These are phyloP conservation scores for Lichtheimia ramosa DNA, from an alignment of 371 early-diverging fungal genomes.

Conservation along the genomic window DNA sequence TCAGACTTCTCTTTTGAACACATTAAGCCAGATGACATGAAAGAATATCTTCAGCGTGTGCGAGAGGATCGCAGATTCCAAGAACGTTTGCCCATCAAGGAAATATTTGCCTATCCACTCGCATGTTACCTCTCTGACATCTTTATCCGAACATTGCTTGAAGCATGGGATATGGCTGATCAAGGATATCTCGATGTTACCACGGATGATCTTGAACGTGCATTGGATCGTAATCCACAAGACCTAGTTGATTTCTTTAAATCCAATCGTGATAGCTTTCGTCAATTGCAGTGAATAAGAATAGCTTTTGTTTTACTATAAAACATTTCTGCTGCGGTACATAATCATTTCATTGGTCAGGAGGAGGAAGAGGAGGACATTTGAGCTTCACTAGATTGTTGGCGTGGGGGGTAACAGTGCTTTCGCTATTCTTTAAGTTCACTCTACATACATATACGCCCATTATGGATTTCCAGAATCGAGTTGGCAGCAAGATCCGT, in stretches of 20 bases:
- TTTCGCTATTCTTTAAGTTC: neutral
- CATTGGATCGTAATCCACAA: slow-evolving; percentile 24
- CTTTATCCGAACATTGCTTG: slow-evolving; percentile 22
- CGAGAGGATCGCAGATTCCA: slow-evolving; percentile 25
- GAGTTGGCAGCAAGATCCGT: slow-evolving; percentile 93
- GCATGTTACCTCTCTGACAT: slow-evolving; percentile 24
- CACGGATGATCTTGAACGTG: slow-evolving; percentile 26
- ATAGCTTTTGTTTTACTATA: no score
- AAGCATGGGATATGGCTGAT: slow-evolving; percentile 23
- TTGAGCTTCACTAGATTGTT: no score
- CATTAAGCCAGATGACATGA: slow-evolving; percentile 13
- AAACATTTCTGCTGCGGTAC: no score
- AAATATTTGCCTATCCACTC: slow-evolving; percentile 20
- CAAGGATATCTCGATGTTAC: slow-evolving; percentile 18
- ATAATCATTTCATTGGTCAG: no score
- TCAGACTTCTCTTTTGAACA: slow-evolving; percentile 14
- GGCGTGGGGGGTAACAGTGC: neutral
- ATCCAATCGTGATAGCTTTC: slow-evolving; percentile 30
- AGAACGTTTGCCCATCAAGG: slow-evolving; percentile 11
- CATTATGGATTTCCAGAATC: slow-evolving; percentile 69
- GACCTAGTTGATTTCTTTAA: slow-evolving; percentile 25
- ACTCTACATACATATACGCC: neutral
- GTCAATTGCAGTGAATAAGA: neutral
- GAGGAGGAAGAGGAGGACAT: no score
- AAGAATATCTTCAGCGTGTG: slow-evolving; percentile 16